A percentile compares a stretch with the other conserved stretches of the same genome.
These are phyloP conservation scores for Haplosporangium sp. DNA, from an alignment of 371 early-diverging fungal species.

Conservation along the genomic window DNA sequence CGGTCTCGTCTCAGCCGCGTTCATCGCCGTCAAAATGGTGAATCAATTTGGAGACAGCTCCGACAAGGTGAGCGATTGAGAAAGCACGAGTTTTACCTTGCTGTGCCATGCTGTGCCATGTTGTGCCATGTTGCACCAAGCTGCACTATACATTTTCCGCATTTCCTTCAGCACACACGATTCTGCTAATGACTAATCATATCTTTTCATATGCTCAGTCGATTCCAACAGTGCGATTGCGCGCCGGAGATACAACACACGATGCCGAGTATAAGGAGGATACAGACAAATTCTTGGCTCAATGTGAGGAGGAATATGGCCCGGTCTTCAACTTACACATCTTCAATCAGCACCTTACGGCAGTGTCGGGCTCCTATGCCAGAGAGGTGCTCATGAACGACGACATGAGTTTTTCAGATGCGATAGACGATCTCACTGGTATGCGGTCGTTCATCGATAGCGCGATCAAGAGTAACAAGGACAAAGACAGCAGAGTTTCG, in stretches of 20 bases:
- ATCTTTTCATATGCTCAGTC: constrained; percentile 9
- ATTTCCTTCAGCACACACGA: not conserved
- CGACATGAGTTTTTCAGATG: constrained; percentile 18
- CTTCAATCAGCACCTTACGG: constrained; percentile 8
- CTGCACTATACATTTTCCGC: not conserved
- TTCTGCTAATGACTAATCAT: not conserved
- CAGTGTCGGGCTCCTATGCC: constrained; percentile 22
- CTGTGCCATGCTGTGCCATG: not conserved
- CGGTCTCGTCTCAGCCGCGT: constrained; percentile 41
- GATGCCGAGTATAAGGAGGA: constrained; percentile 20
- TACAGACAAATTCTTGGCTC: constrained; percentile 17
- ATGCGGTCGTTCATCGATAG: constrained; percentile 8
- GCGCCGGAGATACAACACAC: constrained; percentile 32
- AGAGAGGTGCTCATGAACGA: constrained; percentile 40
- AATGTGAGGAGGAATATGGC: constrained; percentile 26
- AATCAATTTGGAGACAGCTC: not conserved
- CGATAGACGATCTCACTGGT: constrained; percentile 23
- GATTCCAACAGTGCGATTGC: constrained; percentile 28
- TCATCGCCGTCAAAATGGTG: constrained; percentile 21
- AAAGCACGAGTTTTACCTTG: too few species aligned
- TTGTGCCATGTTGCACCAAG: not conserved
- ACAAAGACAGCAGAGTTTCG: constrained; percentile 9
- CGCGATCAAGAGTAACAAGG: constrained; percentile 26
- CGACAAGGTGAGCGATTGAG: constrained; percentile 19
- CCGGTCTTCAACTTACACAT: constrained; percentile 20